phyloP scores from a whole-genome alignment of 768 basidiomycete genomes.

The Kwoniella europaea region DNA sequence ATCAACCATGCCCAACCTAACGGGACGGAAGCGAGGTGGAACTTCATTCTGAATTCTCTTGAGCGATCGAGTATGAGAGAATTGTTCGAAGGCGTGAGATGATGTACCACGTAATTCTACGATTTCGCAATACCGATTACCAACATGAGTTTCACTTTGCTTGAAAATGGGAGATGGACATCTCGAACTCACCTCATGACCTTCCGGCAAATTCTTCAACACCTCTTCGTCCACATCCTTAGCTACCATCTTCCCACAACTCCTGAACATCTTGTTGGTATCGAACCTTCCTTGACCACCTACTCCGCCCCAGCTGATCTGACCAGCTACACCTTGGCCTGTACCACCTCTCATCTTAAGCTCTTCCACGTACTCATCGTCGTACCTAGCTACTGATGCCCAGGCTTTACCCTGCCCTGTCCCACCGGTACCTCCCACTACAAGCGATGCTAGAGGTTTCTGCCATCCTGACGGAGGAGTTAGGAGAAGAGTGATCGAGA shows the following conservation, averaged over 20 bases:
- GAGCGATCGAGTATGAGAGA: constrained; percentile 33
- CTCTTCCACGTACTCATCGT: constrained; percentile 69
- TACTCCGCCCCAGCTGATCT: constrained; percentile 60
- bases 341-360: constrained; percentile 65
- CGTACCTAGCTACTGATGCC: constrained; percentile 80
- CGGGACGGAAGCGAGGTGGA: constrained; percentile 64
- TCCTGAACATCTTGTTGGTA: constrained; percentile 74
- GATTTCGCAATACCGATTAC: neutral
- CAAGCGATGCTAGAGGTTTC: constrained; percentile 52
- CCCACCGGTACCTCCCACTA: constrained; percentile 28
- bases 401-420: constrained; percentile 61
- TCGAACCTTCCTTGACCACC: constrained; percentile 68
- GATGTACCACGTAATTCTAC: constrained; percentile 68
- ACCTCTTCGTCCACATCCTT: constrained; percentile 55
- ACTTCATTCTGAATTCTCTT: constrained; percentile 39
- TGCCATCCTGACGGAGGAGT: constrained; percentile 46
- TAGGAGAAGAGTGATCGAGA: constrained; percentile 48
- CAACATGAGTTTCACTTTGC: too few relatives aligned
- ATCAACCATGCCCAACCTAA: constrained; percentile 88
- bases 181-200: constrained; percentile 12
- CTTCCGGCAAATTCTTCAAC: constrained; percentile 1
- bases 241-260: constrained; percentile 70
- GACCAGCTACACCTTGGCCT: constrained; percentile 31
- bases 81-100: constrained; percentile 11
- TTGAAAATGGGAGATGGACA: too few relatives aligned